Conservation (phyloP, 768 basidiomycete genomes). For the Mycena latifolia region DNA sequence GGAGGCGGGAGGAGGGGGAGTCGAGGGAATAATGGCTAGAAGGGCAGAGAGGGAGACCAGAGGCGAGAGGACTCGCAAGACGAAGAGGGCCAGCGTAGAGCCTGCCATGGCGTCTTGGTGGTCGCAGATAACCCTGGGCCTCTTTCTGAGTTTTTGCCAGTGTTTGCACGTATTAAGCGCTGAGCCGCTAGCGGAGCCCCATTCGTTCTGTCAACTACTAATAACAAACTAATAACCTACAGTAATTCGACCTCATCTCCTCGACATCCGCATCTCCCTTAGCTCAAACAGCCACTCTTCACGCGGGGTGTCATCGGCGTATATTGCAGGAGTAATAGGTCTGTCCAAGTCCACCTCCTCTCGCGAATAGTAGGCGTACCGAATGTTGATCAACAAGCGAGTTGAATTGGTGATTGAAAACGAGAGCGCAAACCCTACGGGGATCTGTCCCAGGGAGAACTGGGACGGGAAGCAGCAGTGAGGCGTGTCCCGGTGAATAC, state of each 20-base stretch:
- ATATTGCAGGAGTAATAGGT: constrained; percentile 9
- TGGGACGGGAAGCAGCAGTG: background rate
- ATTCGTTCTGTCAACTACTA: background rate
- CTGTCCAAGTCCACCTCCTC: constrained; percentile 17
- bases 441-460: constrained; percentile 26
- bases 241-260: background rate
- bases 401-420: constrained; percentile 47
- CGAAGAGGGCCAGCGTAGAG: constrained; percentile 55
- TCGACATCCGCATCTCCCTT: constrained; percentile 14
- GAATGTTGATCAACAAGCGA: constrained; percentile 46
- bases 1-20: constrained; percentile 53
- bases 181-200: too few species aligned
- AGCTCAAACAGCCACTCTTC: constrained; percentile 29
- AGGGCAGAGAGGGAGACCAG: constrained; percentile 73
- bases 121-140: constrained; percentile 37
- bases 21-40: constrained; percentile 67
- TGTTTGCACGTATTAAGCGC: too few species aligned
- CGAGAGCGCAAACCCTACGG: constrained; percentile 43
- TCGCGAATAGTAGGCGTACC: constrained; percentile 42
- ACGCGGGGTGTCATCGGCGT: constrained; percentile 20
- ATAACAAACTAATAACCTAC: too few species aligned
- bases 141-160: background rate
- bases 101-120: constrained; percentile 43
- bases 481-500: background rate
- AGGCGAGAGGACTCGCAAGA: constrained; percentile 73